phyloP scores from a whole-genome alignment of 495 filamentous ascomycete genomes.

The Lindgomyces ingoldianus region DNA sequence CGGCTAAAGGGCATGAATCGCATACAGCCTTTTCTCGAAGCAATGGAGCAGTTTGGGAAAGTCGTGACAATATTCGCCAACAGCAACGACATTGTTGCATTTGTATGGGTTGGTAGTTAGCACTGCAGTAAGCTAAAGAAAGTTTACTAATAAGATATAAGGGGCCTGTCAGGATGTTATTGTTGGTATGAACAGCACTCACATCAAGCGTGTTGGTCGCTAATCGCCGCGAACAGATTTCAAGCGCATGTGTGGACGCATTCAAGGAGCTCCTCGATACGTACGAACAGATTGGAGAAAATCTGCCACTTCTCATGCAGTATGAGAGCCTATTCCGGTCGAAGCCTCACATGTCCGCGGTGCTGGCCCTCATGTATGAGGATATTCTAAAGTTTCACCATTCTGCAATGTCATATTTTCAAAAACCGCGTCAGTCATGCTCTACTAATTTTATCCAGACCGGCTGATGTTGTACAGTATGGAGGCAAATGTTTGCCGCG shows the following conservation, averaged over 20 bases:
- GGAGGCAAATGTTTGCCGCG: constrained; percentile 10
- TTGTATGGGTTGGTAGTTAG: constrained; percentile 11
- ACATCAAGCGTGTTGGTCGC: too few species aligned
- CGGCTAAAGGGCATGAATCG: background rate
- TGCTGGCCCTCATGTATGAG: constrained; percentile 6
- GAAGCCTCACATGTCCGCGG: background rate
- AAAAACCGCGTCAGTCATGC: background rate
- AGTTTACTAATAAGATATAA: background rate
- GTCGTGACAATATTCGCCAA: background rate
- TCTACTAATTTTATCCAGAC: background rate
- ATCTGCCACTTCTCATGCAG: constrained; percentile 4
- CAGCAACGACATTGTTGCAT: background rate
- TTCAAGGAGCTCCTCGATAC: constrained; percentile 15
- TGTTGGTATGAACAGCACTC: constrained; percentile 6
- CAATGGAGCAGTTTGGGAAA: constrained; percentile 6
- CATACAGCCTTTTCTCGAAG: constrained; percentile 1
- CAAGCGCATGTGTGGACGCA: constrained; percentile 13
- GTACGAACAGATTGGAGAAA: constrained; percentile 16
- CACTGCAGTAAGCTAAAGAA: too few species aligned
- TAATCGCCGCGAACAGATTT: too few species aligned
- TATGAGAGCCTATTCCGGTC: constrained; percentile 13
- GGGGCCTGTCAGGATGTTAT: constrained; percentile 13
- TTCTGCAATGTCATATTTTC: background rate
- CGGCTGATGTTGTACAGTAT: too few species aligned
- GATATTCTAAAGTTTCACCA: constrained; percentile 15